These are phyloP conservation scores for Hericium rajendrae DNA, from an alignment of 768 basidiomycete genomes.

Conservation along the genomic window DNA sequence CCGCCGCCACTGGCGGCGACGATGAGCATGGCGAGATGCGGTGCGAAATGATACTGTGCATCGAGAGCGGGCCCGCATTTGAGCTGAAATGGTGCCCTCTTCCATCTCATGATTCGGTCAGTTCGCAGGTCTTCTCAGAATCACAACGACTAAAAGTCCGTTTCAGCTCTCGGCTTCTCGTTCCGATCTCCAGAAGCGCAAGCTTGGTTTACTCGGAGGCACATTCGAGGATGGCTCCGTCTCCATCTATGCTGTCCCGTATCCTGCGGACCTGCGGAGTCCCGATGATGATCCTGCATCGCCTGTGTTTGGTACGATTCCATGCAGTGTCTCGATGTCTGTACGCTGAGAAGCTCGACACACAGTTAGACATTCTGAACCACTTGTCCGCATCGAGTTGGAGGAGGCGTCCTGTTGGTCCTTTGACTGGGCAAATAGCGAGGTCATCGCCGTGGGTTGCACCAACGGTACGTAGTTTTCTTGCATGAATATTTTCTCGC, in stretches of 20 bases:
- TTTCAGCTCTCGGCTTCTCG: too few relatives aligned
- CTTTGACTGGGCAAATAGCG: slow-evolving; percentile 87
- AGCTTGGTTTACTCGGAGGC: slow-evolving; percentile 77
- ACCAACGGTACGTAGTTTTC: slow-evolving; percentile 52
- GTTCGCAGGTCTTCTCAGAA: slow-evolving; percentile 9
- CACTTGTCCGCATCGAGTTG: slow-evolving; percentile 62
- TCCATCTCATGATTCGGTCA: slow-evolving; percentile 59
- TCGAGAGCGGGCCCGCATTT: slow-evolving; percentile 71
- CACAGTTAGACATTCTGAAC: slow-evolving; percentile 50
- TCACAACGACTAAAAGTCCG: slow-evolving; percentile 2
- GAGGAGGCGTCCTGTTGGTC: slow-evolving; percentile 70
- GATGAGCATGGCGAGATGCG: slow-evolving; percentile 39
- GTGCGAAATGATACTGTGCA: slow-evolving; percentile 81
- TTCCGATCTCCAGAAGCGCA: slow-evolving; percentile 24
- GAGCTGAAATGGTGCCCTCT: slow-evolving; percentile 91
- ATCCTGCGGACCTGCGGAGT: slow-evolving; percentile 46
- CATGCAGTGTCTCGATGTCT: background rate
- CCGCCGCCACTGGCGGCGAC: background rate
- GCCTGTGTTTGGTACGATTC: slow-evolving; percentile 7
- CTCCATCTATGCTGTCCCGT: slow-evolving; percentile 69
- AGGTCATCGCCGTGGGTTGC: slow-evolving; percentile 71
- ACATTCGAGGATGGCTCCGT: slow-evolving; percentile 84
- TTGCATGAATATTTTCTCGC: background rate
- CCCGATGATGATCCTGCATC: background rate
- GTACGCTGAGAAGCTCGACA: background rate